Percentiles rank a stretch among this genome's conserved stretches.
These are phyloP conservation scores for Scedosporium aurantiacum DNA, from an alignment of 2,329 filamentous ascomycete genomes.

Conservation along the genomic window DNA sequence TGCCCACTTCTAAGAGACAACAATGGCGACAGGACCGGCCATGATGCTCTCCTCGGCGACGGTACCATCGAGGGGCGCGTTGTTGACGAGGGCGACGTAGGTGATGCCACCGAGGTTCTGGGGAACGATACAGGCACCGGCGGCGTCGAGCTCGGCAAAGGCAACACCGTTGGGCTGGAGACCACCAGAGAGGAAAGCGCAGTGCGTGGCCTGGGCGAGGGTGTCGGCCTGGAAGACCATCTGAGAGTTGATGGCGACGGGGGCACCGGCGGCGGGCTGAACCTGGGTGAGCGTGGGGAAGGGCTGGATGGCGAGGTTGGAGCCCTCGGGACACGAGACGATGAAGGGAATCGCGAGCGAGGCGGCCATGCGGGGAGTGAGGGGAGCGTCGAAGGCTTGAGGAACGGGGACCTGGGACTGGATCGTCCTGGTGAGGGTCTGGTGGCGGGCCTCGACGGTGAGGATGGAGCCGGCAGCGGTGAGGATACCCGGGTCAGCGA, in stretches of 20 bases:
- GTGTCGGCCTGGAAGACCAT: constrained; percentile 40
- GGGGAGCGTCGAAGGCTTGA: constrained; percentile 58
- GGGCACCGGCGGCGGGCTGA: constrained; percentile 27
- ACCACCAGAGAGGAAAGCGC: constrained; percentile 56
- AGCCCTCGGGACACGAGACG: constrained; percentile 55
- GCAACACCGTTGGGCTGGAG: constrained; percentile 43
- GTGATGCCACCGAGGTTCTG: constrained; percentile 51
- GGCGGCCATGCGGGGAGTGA: constrained; percentile 59
- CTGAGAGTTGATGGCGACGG: constrained; percentile 21
- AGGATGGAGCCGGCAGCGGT: constrained; percentile 59
- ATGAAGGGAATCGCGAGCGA: constrained; percentile 66
- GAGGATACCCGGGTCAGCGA: constrained; percentile 49
- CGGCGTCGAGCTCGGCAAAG: constrained; percentile 44
- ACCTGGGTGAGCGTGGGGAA: constrained; percentile 47
- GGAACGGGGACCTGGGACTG: constrained; percentile 49
- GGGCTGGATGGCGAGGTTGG: constrained; percentile 48
- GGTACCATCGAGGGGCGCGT: constrained; percentile 35
- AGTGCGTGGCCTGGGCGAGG: constrained; percentile 42
- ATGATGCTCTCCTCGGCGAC: constrained; percentile 53
- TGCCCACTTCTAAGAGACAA: constrained; percentile 29
- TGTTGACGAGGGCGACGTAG: constrained; percentile 55
- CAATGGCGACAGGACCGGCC: constrained; percentile 52
- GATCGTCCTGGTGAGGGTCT: constrained; percentile 58
- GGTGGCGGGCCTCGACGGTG: constrained; percentile 63
- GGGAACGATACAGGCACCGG: constrained; percentile 49